Base-by-base conservation (phyloP, 441 rosid genomes). In the Gossypium laxum region DNA sequence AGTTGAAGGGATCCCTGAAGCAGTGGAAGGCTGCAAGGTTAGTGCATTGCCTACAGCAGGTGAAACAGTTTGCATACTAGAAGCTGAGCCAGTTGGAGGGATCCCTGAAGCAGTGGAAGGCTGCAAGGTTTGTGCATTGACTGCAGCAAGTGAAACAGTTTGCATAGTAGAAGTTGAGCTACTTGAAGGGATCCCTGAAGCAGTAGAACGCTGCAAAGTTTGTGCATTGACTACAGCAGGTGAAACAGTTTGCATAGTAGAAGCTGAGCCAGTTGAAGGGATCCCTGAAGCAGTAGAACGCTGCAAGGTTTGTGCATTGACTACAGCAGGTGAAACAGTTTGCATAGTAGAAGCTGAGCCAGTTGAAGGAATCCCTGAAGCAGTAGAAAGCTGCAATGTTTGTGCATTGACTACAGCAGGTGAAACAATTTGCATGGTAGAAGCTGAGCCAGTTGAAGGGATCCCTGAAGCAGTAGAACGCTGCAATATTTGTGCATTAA, bases 61-160 rank as follows among this genome's bases (percentile, higher is more conserved):
- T 8, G 59, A 55, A 24, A 24, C 59, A 55, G 59, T 55, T 51
- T 4, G 10, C 71, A 65, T 12, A 65, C 74, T 47, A 47, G 45
- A 43, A 22, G 78, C 52, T 74, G 83, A 58, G 41, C 81, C 79
- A 32, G 70, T 75, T 71, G 80, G 86, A 73, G 64, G 81, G 81
- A 79, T 90, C 32, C 70, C 74, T 5, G 79, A 22, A 48, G 87
- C 66, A 63, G 84, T 75, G 21, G 79, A 61, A 50, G 67, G 63
- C 69, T 66, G 86, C 50, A 59, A 30, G 60, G 78, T 50, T 50
- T 50, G 55, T 14, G 19, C 55, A 50, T 50, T 50, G 55, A 15
- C 55, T 50, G 2, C 55, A 19, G 30, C 11, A 55, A n/a, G 5
- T 21, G 60, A 55, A 26, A 24, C 30, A 55, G 60, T 55, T 38